A percentile compares a stretch with the other conserved stretches of the same genome.
Conservation (phyloP, 1,284 basidiomycete genomes). For the Megacollybia platyphylla region DNA sequence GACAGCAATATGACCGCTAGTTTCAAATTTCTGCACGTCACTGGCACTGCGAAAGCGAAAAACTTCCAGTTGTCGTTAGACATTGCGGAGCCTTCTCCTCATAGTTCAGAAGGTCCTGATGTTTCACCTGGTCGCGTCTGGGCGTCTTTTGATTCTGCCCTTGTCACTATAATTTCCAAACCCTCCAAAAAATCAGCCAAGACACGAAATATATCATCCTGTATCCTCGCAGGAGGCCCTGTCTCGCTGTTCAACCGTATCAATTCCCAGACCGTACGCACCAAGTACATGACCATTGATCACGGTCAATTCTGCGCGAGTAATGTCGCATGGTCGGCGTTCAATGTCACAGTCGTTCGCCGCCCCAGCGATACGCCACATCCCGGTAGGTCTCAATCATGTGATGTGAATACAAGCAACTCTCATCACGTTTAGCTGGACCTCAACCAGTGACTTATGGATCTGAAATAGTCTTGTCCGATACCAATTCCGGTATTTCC, state of each 20-base stretch:
- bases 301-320: slow-evolving; percentile 76
- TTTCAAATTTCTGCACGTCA: slow-evolving; percentile 86
- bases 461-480: slow-evolving; percentile 77
- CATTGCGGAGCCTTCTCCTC: slow-evolving; percentile 51
- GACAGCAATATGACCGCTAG: slow-evolving; percentile 74
- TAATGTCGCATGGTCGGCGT: slow-evolving; percentile 85
- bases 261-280: slow-evolving; percentile 93
- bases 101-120: slow-evolving; percentile 38
- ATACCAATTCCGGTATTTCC: slow-evolving; percentile 72
- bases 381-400: slow-evolving; percentile 40
- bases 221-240: slow-evolving; percentile 82
- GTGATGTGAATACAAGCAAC: slow-evolving; percentile 31
- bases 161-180: slow-evolving; percentile 92
- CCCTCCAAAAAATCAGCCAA: slow-evolving; percentile 96
- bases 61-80: slow-evolving; percentile 79
- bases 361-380: slow-evolving; percentile 44
- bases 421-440: slow-evolving; percentile 30
- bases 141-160: slow-evolving; percentile 86
- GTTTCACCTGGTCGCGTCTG: slow-evolving; percentile 55
- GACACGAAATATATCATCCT: slow-evolving; percentile 86
- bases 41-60: slow-evolving; percentile 80
- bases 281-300: slow-evolving; percentile 92
- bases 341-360: slow-evolving; percentile 77
- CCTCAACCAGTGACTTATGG: slow-evolving; percentile 85
- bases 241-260: slow-evolving; percentile 94